These are phyloP conservation scores for Scleromitrula shiraiana DNA, from an alignment of 2,329 filamentous ascomycete genomes.

Conservation along the genomic window DNA sequence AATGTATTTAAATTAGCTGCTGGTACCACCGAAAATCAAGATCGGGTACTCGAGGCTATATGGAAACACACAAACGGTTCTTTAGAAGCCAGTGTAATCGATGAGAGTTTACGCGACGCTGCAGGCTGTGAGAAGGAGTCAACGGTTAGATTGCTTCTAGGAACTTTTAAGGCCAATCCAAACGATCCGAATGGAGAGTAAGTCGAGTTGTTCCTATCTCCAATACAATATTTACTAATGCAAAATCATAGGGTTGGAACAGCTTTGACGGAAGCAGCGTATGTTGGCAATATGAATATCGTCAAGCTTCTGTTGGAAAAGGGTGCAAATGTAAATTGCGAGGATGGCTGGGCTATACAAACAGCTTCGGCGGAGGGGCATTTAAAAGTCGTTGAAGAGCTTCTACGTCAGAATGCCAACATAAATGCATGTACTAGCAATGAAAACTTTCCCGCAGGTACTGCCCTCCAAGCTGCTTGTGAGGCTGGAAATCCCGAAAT, in stretches of 20 bases:
- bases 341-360: slow-evolving; percentile 1
- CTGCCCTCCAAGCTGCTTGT: neutral
- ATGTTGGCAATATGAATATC: neutral
- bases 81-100: too few species aligned
- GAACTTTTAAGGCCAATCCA: neutral
- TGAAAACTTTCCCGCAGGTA: neutral
- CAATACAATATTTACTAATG: neutral
- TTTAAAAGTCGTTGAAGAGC: slow-evolving; percentile 1
- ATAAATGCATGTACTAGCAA: neutral
- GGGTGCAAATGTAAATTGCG: neutral
- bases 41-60: too few species aligned
- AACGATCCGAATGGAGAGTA: neutral
- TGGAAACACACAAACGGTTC: too few species aligned
- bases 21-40: neutral
- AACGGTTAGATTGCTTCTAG: neutral
- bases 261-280: neutral
- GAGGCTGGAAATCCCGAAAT: neutral
- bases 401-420: neutral
- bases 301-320: neutral
- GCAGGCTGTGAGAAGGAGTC: neutral
- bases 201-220: neutral
- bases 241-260: neutral
- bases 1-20: neutral
- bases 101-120: neutral
- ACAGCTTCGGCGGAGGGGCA: slow-evolving; percentile 1